phyloP scores from a whole-genome alignment of 2,329 filamentous ascomycete genomes.

The Pestalotiopsis sp. region DNA sequence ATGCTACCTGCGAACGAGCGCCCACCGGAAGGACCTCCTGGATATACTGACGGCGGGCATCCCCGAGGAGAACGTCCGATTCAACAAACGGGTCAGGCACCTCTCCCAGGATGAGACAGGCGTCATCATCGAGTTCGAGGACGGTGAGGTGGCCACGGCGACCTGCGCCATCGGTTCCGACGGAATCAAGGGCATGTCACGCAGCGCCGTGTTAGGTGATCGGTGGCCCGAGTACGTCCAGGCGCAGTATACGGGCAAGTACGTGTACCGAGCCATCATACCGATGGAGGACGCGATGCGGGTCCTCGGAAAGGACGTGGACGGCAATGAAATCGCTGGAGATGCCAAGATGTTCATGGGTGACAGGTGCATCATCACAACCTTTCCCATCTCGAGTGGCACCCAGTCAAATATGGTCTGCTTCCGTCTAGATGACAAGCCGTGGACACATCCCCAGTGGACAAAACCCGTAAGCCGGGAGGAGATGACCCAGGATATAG shows the following conservation, averaged over 20 bases:
- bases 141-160: conserved; percentile 21
- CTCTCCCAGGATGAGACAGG: conserved; percentile 24
- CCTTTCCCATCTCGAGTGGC: conserved; percentile 29
- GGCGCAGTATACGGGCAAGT: conserved; percentile 28
- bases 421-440: conserved; percentile 19
- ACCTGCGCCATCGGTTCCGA: conserved; percentile 28
- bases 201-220: conserved; percentile 25
- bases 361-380: conserved; percentile 19
- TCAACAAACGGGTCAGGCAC: conserved; percentile 24
- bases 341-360: conserved; percentile 31
- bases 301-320: conserved; percentile 24
- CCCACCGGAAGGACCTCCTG: conserved; percentile 42
- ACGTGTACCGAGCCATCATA: conserved; percentile 31
- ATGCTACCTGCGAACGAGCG: conserved; percentile 39
- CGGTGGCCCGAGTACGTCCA: conserved; percentile 25
- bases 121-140: conserved; percentile 25
- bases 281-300: conserved; percentile 27
- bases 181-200: conserved; percentile 27
- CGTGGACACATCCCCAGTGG: conserved; percentile 22
- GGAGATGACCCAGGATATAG: conserved; percentile 25
- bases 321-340: conserved; percentile 19
- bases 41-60: conserved; percentile 40
- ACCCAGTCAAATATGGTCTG: conserved; percentile 27
- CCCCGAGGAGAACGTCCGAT: conserved; percentile 25
- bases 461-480: conserved; percentile 23